phyloP scores from a whole-genome alignment of 169 alveolate species.

The Haemoproteus tartakovskyi region DNA sequence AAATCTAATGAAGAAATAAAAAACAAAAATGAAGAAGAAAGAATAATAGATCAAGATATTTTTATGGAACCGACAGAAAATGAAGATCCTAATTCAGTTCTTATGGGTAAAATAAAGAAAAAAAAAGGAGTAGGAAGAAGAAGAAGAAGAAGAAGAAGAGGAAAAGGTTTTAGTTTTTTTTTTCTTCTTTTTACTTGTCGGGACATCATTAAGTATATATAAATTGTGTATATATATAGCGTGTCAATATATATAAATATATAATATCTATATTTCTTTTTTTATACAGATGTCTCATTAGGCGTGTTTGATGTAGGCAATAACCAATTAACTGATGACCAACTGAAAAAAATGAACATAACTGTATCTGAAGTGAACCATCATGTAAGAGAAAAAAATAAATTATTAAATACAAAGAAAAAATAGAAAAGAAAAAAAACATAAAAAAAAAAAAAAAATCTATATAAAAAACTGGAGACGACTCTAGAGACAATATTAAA shows the following conservation, averaged over 20 bases:
- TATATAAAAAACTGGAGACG: too few relatives aligned
- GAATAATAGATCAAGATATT: constrained; percentile 33
- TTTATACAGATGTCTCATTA: constrained; percentile 44
- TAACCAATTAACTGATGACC: constrained; percentile 25
- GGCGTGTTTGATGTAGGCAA: constrained; percentile 57
- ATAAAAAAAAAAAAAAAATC: too few relatives aligned
- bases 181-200: not conserved
- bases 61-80: constrained; percentile 16
- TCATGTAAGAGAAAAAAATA: constrained; percentile 19
- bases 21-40: constrained; percentile 37
- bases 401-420: too few relatives aligned
- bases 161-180: not conserved
- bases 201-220: too few relatives aligned
- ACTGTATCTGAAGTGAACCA: constrained; percentile 34
- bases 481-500: too few relatives aligned
- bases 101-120: constrained; percentile 57
- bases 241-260: too few relatives aligned
- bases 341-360: constrained; percentile 46
- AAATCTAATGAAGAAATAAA: constrained; percentile 50
- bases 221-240: too few relatives aligned
- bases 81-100: constrained; percentile 13
- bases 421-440: too few relatives aligned
- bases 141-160: too few relatives aligned
- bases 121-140: too few relatives aligned
- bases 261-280: constrained; percentile 3